Evolutionary conservation across 257 asterid species (phyloP).

Genomic region (Datura wrightii): DNA sequence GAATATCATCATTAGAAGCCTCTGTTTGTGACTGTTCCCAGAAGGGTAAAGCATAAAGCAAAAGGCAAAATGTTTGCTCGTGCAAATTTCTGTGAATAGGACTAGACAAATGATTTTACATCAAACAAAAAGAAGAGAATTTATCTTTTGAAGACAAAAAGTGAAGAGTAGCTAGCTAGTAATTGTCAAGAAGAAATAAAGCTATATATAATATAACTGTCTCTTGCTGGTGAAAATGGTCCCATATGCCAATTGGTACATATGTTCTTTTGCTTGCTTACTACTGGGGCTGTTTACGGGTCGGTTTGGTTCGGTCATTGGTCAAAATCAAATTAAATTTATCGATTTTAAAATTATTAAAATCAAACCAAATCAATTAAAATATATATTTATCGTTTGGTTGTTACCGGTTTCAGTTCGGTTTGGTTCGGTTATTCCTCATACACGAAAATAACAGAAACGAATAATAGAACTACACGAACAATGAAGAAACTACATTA

Average conservation of each 20-base stretch:
- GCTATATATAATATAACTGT: not conserved
- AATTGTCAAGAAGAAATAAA: not conserved
- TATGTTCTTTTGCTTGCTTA: slow-evolving; percentile 31
- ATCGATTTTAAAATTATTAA: too few species aligned
- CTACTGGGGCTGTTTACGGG: too few species aligned
- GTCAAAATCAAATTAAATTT: too few species aligned
- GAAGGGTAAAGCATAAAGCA: slow-evolving; percentile 24
- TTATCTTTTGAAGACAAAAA: not conserved
- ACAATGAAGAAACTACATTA: too few species aligned
- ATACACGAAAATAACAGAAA: too few species aligned
- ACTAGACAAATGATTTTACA: slow-evolving; percentile 32
- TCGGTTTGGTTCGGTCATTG: too few species aligned
- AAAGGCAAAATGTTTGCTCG: slow-evolving; percentile 23
- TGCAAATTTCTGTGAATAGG: slow-evolving; percentile 34
- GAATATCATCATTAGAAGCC: not conserved
- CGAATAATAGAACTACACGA: too few species aligned
- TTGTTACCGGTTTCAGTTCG: too few species aligned
- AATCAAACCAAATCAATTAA: too few species aligned
- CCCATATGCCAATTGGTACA: not conserved
- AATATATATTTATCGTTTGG: too few species aligned
- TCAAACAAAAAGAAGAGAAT: not conserved
- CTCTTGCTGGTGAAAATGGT: slow-evolving; percentile 31
- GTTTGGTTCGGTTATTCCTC: too few species aligned
- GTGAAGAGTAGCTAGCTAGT: not conserved
- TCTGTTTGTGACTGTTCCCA: not conserved